Conservation (phyloP, 768 basidiomycete species). For the Leccinum uliginosum region DNA sequence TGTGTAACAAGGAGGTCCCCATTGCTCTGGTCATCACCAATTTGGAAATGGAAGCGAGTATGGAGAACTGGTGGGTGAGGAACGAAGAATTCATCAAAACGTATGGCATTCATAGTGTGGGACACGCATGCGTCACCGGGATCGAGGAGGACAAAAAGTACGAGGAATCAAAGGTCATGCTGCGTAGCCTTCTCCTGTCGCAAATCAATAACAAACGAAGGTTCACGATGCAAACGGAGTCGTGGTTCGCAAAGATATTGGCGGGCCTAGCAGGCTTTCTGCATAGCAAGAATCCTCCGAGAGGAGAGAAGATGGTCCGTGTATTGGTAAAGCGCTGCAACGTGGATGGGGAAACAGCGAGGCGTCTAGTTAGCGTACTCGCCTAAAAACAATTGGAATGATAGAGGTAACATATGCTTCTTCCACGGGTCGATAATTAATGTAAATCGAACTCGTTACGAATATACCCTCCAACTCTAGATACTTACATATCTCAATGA, state of each 20-base stretch:
- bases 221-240: slow-evolving; percentile 24
- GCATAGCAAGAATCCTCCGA: slow-evolving; percentile 19
- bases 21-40: slow-evolving; percentile 38
- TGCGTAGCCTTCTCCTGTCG: slow-evolving; percentile 19
- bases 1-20: slow-evolving; percentile 38
- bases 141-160: slow-evolving; percentile 33
- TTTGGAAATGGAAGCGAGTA: slow-evolving; percentile 32
- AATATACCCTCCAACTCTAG: not conserved
- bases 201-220: slow-evolving; percentile 9
- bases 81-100: slow-evolving; percentile 22
- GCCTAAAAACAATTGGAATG: not conserved
- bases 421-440: not conserved
- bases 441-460: not conserved
- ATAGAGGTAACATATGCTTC: not conserved
- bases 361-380: slow-evolving; percentile 15
- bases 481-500: not conserved
- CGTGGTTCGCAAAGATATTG: slow-evolving; percentile 23
- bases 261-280: slow-evolving; percentile 19
- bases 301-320: slow-evolving; percentile 23
- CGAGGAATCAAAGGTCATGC: slow-evolving; percentile 26
- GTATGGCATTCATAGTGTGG: slow-evolving; percentile 28
- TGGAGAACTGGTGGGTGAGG: slow-evolving; percentile 35
- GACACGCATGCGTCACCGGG: slow-evolving; percentile 41
- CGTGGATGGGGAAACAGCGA: slow-evolving; percentile 26
- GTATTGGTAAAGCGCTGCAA: slow-evolving; percentile 25